Conservation (phyloP, 23 red algal genomes). For the Chondrus crispus region DNA sequence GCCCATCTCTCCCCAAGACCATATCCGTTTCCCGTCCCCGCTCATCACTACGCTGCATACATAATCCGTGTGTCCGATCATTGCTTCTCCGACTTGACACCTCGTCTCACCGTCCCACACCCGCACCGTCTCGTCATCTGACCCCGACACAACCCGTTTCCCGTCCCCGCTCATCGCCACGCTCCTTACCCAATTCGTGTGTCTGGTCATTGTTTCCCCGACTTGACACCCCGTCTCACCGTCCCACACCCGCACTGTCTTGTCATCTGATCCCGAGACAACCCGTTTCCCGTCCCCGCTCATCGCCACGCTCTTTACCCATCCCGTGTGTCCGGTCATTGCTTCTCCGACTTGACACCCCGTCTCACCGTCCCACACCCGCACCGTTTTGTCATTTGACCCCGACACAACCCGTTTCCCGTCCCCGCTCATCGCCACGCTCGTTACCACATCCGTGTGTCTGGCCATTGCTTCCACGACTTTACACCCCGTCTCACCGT, state of each 20-base stretch:
- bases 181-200: neutral
- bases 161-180: neutral
- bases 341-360: neutral
- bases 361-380: neutral
- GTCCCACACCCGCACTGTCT: constrained; percentile 3
- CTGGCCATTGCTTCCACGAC: neutral
- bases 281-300: neutral
- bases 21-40: neutral
- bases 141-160: neutral
- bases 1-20: too few species aligned
- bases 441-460: neutral
- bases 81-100: neutral
- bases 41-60: neutral
- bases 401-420: neutral
- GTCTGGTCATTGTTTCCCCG: neutral
- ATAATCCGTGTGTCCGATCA: neutral
- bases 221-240: neutral
- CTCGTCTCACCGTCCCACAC: neutral
- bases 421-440: neutral
- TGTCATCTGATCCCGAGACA: neutral
- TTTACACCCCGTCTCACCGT: neutral
- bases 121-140: neutral
- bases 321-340: neutral
- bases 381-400: neutral
- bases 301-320: neutral